These are phyloP conservation scores for Hypoxylon perforatum DNA, from an alignment of 495 filamentous ascomycete genomes.

Conservation along the genomic window DNA sequence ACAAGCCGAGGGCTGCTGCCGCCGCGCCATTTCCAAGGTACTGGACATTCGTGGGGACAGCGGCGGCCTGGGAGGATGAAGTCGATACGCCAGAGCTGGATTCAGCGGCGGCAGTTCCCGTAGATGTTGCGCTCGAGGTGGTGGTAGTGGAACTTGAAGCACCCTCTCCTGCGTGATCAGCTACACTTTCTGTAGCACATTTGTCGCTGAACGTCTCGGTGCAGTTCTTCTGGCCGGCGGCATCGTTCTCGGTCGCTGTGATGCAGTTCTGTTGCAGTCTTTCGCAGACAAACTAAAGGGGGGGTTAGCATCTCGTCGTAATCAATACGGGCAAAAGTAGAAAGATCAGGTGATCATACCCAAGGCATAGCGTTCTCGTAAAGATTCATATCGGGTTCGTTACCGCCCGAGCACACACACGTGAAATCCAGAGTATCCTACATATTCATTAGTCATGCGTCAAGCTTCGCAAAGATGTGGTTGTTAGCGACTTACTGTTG, in stretches of 20 bases:
- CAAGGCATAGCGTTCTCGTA: constrained; percentile 51
- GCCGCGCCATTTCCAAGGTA: constrained; percentile 51
- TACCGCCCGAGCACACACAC: constrained; percentile 48
- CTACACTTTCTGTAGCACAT: constrained; percentile 50
- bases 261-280: constrained; percentile 49
- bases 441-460: constrained; percentile 19
- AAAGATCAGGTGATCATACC: constrained; percentile 29
- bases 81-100: constrained; percentile 25
- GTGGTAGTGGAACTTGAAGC: constrained; percentile 36
- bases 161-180: constrained; percentile 46
- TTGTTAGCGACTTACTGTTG: constrained; percentile 39
- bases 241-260: constrained; percentile 39
- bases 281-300: constrained; percentile 50
- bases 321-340: not conserved
- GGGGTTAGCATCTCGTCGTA: constrained; percentile 10
- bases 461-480: not conserved
- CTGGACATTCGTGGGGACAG: constrained; percentile 46
- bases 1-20: constrained; percentile 48
- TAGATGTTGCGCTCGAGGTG: constrained; percentile 33
- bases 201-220: constrained; percentile 42
- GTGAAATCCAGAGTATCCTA: constrained; percentile 46
- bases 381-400: constrained; percentile 49
- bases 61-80: constrained; percentile 40
- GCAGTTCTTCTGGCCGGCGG: constrained; percentile 51
- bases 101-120: constrained; percentile 28